Evolutionary conservation across 169 alveolate genomes (phyloP).

Genomic region (Plasmodium gaboni): DNA sequence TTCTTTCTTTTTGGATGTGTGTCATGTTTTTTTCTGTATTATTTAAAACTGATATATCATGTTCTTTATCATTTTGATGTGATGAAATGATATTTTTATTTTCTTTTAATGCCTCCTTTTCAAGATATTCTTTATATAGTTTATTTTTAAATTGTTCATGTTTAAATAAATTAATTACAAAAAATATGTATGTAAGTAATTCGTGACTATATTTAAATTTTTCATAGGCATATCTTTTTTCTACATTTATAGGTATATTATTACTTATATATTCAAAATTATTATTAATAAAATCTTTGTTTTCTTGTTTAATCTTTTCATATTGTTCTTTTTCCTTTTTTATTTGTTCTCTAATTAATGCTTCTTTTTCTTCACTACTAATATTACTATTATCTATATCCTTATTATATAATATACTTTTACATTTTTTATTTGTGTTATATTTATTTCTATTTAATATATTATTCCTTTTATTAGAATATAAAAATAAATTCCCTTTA

Average conservation of each 20-base stretch:
- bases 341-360: slow-evolving; percentile 46
- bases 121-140: slow-evolving; percentile 36
- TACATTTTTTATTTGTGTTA: slow-evolving; percentile 10
- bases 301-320: slow-evolving; percentile 51
- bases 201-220: slow-evolving; percentile 65
- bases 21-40: no score
- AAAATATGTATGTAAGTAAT: slow-evolving; percentile 38
- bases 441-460: background rate
- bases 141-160: slow-evolving; percentile 74
- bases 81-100: background rate
- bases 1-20: slow-evolving; percentile 12
- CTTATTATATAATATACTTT: slow-evolving; percentile 16
- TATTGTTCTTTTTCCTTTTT: slow-evolving; percentile 40
- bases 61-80: background rate
- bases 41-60: background rate
- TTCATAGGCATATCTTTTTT: slow-evolving; percentile 57
- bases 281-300: slow-evolving; percentile 19
- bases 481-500: slow-evolving; percentile 31
- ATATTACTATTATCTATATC: background rate
- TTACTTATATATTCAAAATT: slow-evolving; percentile 58
- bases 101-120: slow-evolving; percentile 9
- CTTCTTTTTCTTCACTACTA: slow-evolving; percentile 33
- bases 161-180: slow-evolving; percentile 56
- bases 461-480: slow-evolving; percentile 5
- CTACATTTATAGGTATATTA: slow-evolving; percentile 65